These are phyloP conservation scores for Coemansia sp. DNA, from an alignment of 192 early-diverging fungal genomes.

Conservation along the genomic window DNA sequence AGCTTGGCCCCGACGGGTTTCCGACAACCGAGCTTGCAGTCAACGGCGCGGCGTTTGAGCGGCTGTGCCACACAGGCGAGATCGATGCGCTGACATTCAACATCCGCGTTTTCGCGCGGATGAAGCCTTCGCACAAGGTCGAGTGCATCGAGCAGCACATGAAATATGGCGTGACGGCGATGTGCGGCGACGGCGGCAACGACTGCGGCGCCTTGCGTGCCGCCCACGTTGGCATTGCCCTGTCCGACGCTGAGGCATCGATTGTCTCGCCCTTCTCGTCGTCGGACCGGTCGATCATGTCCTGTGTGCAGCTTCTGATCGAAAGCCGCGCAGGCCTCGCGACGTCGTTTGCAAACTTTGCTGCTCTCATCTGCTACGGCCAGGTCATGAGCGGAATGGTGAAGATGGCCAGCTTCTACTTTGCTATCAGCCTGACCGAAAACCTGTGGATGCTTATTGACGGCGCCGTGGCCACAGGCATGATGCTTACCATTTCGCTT, in stretches of 20 bases:
- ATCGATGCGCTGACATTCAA: conserved; percentile 63
- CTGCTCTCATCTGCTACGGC: conserved; percentile 65
- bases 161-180: conserved; percentile 73
- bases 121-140: conserved; percentile 78
- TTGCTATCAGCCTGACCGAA: conserved; percentile 60
- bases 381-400: conserved; percentile 56
- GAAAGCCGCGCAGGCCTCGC: conserved; percentile 67
- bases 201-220: conserved; percentile 82
- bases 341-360: conserved; percentile 67
- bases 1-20: conserved; percentile 26
- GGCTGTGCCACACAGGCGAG: conserved; percentile 48
- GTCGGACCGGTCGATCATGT: conserved; percentile 61
- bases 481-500: conserved; percentile 60
- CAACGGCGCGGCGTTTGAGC: conserved; percentile 70
- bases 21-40: conserved; percentile 67
- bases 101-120: conserved; percentile 77
- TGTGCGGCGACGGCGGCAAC: conserved; percentile 89
- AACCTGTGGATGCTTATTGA: conserved; percentile 72
- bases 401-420: conserved; percentile 65
- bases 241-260: conserved; percentile 78
- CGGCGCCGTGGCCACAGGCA: conserved; percentile 57
- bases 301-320: conserved; percentile 60
- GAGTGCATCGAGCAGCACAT: conserved; percentile 74
- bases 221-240: conserved; percentile 77
- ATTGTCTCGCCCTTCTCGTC: conserved; percentile 84